Evolutionary conservation across 164 flowering plant genomes (phyloP).

Genomic region (Nelumbo lutea): DNA sequence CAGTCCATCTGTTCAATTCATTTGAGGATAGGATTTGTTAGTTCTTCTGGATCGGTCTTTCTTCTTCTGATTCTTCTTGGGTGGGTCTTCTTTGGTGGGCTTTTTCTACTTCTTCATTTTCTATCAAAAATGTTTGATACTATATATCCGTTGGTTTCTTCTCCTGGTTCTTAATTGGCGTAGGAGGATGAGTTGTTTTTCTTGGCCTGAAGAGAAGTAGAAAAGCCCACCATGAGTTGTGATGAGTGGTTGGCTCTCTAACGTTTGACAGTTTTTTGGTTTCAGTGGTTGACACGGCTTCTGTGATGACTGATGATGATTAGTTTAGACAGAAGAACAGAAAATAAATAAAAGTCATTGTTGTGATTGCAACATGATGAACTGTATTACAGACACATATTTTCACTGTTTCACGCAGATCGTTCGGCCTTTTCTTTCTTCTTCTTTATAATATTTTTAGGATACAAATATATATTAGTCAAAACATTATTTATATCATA

Average conservation of each 20-base stretch:
- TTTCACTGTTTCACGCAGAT: too few relatives aligned
- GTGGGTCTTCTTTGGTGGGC: not conserved
- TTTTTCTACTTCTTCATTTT: not conserved
- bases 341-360: too few relatives aligned
- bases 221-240: not conserved
- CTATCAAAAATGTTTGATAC: not conserved
- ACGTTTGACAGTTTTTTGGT: not conserved
- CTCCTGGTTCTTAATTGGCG: not conserved
- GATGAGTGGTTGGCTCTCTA: not conserved
- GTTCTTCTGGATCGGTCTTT: not conserved
- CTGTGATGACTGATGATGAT: too few relatives aligned
- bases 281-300: conserved; percentile 1
- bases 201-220: not conserved
- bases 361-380: too few relatives aligned
- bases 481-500: too few relatives aligned
- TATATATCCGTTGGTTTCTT: not conserved
- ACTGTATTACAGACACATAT: too few relatives aligned
- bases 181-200: not conserved
- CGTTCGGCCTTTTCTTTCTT: too few relatives aligned
- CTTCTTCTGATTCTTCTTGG: too few relatives aligned
- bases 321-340: too few relatives aligned
- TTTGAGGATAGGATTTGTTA: not conserved
- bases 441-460: too few relatives aligned
- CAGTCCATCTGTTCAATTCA: not conserved
- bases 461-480: too few relatives aligned